Conservation (phyloP, 1,139 yeast genomes). For the Suhomyces maxii region DNA sequence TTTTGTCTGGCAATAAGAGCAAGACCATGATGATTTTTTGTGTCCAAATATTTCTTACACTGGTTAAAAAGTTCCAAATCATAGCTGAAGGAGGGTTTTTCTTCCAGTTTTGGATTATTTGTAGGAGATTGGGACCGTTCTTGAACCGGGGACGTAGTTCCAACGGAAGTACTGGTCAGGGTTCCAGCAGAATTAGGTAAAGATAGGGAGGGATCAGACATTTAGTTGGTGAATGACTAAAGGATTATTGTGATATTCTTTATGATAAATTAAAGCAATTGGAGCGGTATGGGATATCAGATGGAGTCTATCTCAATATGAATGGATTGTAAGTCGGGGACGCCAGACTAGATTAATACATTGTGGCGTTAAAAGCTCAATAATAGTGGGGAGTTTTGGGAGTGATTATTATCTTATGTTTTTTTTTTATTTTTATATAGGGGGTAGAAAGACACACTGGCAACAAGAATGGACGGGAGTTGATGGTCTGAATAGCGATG, state of each 20-base stretch:
- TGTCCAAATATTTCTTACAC: slow-evolving; percentile 44
- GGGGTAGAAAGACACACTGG: too few relatives aligned
- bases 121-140: slow-evolving; percentile 4
- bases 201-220: slow-evolving; percentile 7
- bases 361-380: not conserved
- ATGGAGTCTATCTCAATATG: not conserved
- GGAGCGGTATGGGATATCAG: not conserved
- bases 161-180: not conserved
- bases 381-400: too few relatives aligned
- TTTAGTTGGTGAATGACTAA: not conserved
- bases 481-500: too few relatives aligned
- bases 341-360: not conserved
- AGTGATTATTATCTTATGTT: too few relatives aligned
- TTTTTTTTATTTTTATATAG: too few relatives aligned
- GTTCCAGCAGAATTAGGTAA: slow-evolving; percentile 2
- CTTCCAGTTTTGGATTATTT: slow-evolving; percentile 5
- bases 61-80: slow-evolving; percentile 41
- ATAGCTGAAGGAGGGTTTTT: slow-evolving; percentile 41
- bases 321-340: not conserved
- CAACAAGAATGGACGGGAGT: too few relatives aligned
- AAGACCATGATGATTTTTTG: slow-evolving; percentile 61
- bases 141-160: not conserved
- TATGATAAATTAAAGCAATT: not conserved
- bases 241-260: not conserved
- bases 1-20: slow-evolving; percentile 80